Evolutionary conservation across 179 eudicot genomes (phyloP), one percentile per base, ranked within the genome.

Genomic region (Silene noctiflora): DNA sequence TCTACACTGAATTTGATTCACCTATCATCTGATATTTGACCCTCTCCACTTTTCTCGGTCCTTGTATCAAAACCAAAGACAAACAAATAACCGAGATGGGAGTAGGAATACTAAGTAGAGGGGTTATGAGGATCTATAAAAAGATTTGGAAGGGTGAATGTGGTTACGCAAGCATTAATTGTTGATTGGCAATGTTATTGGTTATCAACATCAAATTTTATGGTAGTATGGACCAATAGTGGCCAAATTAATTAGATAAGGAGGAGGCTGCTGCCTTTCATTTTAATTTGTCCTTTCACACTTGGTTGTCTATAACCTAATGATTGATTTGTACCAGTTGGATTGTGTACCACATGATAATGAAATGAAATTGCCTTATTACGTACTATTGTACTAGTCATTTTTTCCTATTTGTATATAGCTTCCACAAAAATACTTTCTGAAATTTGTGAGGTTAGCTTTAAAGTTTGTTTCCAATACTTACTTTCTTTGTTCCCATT

Each of bases 201-300:
- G 72, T 80, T 46, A 75, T 75, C 72, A 63, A 1, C 79, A 71
- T 76, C 83, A 80, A 80, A 64, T 71, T 33, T 76, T 63, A 76
- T 76, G 76, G 79, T 71, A 14, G 83, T 58, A 64, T 55, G 83
- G 83, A 72, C 83, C 83, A 76, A 8, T 51, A 14, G 21, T 75
- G 78, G 17, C 19, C 14, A 27, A 33, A 53, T 71, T 72, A 42
- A 66, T 35, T 64, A 48, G 11, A 78, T 53, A 72, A 33, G 77
- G 51, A 33, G 77, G 63, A 64, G 39, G 69, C 67, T 25, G 25
- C 61, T 39, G 16, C 62, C 44, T 29, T 55, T 14, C 24, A 69
- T 69, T 69, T 6, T 24, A 46, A 22, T 67, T 69, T 24, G 33
- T 71, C 63, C 39, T 71, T 71, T 71, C 74, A 71, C 63, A 71